Evolutionary conservation across 768 basidiomycete genomes (phyloP), one percentile per base, ranked within the genome.

Genomic region (Trametes sanguinea): DNA sequence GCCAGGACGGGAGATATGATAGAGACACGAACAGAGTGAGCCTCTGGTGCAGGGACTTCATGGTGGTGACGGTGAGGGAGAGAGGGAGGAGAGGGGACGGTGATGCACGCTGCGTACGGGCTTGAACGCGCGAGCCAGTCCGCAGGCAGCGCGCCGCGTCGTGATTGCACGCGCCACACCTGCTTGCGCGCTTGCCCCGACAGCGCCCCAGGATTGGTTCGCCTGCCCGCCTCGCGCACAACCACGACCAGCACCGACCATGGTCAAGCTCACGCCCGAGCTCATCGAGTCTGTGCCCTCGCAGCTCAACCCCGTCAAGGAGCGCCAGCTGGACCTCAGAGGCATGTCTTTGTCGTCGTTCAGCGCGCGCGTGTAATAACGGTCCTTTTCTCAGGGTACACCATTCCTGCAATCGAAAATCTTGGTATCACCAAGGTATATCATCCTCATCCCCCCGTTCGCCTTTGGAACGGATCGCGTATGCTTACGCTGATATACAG

Each of bases 331-430:
- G 47, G 94, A 96, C 74, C 86, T 96, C 54, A 81, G 94, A 83
- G 94, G 94, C 91, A 71, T 60, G 82, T 67, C 17, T 17, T 29
- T 27, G 55, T 27, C 56, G 47, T 10, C 42, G 14, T 14, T 39
- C 9, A 53, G 39, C 29, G n/a, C 11, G 9, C 13, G 3, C 11
- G 13, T 11, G 37, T 32, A 58, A 72, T 75, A 66, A 56, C 53
- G 52, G 58, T 51, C 44, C 37, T 16, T 17, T n/a, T 17, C 39
- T 67, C 75, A 95, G 93, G 94, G 60, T 90, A 90, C 78, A 94
- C 93, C 84, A 95, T 95, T 67, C 94, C 94, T 56, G 85, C 90
- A 58, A 96, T 96, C 73, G 94, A 96, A 88, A 96, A 96, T 82
- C 83, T 96, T 67, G 94, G 94, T 81, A 90, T 95, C 65, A 93